phyloP scores from a whole-genome alignment of 345 rosid species.

The Eutrema yunnanense region DNA sequence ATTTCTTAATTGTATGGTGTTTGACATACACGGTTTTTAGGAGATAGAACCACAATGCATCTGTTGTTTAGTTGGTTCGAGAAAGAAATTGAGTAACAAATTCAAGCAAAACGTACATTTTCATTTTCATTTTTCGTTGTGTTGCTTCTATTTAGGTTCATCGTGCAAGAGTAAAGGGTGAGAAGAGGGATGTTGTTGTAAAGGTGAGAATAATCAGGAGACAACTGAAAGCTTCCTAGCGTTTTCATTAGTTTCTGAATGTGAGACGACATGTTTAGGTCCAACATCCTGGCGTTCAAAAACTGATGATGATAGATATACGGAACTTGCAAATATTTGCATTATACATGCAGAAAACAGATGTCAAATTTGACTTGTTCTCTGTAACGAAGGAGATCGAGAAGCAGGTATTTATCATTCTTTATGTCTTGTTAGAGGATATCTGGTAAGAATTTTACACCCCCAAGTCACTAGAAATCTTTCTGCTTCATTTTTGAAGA shows the following conservation, averaged over 20 bases:
- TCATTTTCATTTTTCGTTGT: neutral
- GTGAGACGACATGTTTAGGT: slow-evolving; percentile 44
- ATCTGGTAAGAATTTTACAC: neutral
- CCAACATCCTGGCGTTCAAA: slow-evolving; percentile 93
- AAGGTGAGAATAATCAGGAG: slow-evolving; percentile 48
- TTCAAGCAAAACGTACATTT: neutral
- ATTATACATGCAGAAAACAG: slow-evolving; percentile 85
- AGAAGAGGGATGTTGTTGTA: slow-evolving; percentile 70
- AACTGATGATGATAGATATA: slow-evolving; percentile 93
- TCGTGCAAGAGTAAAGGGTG: slow-evolving; percentile 70
- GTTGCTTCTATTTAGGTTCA: slow-evolving; percentile 55
- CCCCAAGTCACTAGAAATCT: neutral
- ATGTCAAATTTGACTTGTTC: slow-evolving; percentile 80
- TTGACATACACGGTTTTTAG: too few relatives aligned
- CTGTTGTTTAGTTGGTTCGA: neutral
- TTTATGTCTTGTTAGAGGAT: neutral
- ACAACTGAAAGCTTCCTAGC: slow-evolving; percentile 5
- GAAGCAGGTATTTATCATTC: slow-evolving; percentile 61
- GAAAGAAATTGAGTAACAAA: neutral
- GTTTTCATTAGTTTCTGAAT: slow-evolving; percentile 14
- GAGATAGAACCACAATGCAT: too few relatives aligned
- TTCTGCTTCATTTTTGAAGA: slow-evolving; percentile 37
- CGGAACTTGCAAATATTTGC: slow-evolving; percentile 89
- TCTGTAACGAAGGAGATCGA: slow-evolving; percentile 89
- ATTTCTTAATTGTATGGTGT: neutral